Percentiles rank a stretch among this genome's conserved stretches.
These are phyloP conservation scores for Wallemia mellicola DNA, from an alignment of 1,284 basidiomycete species.

Conservation along the genomic window DNA sequence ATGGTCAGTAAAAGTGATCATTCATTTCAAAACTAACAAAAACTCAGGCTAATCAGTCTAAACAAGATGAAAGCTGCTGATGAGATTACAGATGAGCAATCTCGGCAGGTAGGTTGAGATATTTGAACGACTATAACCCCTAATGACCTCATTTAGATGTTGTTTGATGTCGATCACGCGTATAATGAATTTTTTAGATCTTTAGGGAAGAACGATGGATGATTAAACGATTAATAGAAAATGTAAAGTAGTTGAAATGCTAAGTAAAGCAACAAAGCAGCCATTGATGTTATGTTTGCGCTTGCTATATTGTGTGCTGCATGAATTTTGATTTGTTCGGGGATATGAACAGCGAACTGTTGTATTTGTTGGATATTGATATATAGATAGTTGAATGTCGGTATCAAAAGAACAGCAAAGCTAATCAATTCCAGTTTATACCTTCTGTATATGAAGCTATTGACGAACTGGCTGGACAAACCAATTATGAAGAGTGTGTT, in stretches of 20 bases:
- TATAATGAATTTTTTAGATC: constrained; percentile 88
- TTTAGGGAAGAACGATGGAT: constrained; percentile 21
- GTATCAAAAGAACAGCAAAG: not conserved
- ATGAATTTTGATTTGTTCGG: not conserved
- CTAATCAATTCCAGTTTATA: not conserved
- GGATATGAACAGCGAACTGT: not conserved
- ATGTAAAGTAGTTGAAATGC: not conserved
- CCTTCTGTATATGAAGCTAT: not conserved
- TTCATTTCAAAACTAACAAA: not conserved
- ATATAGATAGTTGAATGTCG: not conserved
- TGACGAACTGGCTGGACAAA: not conserved
- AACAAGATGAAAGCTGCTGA: constrained; percentile 94
- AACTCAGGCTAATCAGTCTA: constrained; percentile 58
- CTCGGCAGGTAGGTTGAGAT: constrained; percentile 42
- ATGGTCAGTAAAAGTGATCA: constrained; percentile 56
- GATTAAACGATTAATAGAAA: not conserved
- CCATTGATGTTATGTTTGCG: not conserved
- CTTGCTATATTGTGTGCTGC: not conserved
- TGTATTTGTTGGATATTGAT: not conserved
- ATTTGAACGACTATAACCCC: not conserved
- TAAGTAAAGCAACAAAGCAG: not conserved
- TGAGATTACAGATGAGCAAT: constrained; percentile 83
- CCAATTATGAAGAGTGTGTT: not conserved
- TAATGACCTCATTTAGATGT: constrained; percentile 26
- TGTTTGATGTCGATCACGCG: constrained; percentile 88